These are phyloP conservation scores for Achlya hypogyna DNA, from an alignment of 352 stramenopile species.

Conservation along the genomic window DNA sequence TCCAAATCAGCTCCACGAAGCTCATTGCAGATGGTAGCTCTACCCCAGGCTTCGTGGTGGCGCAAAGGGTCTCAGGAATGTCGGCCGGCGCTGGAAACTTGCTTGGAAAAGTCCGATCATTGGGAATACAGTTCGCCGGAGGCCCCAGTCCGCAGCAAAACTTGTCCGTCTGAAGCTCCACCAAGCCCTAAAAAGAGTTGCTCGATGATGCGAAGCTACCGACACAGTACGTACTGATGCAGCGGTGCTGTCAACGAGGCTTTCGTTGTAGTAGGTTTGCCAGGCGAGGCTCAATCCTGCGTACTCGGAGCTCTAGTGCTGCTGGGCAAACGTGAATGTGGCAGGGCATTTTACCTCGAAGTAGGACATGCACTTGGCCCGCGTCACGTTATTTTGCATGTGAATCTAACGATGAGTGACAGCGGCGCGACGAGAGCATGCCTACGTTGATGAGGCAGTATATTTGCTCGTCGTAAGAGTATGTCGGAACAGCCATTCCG, in stretches of 20 bases:
- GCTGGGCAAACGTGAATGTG: slow-evolving; percentile 9
- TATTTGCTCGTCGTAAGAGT: slow-evolving; percentile 33
- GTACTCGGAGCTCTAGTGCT: slow-evolving; percentile 49
- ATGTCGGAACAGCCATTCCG: slow-evolving; percentile 24
- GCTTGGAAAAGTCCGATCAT: slow-evolving; percentile 39
- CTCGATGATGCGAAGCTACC: background rate
- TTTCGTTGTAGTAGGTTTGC: slow-evolving; percentile 62
- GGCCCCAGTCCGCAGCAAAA: slow-evolving; percentile 64
- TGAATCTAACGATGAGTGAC: background rate
- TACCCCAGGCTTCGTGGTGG: background rate
- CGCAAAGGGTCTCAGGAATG: slow-evolving; percentile 22
- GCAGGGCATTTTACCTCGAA: slow-evolving; percentile 9
- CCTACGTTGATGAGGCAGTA: slow-evolving; percentile 51
- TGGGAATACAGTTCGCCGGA: slow-evolving; percentile 37
- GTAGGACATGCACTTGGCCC: background rate
- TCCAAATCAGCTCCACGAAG: slow-evolving; percentile 27
- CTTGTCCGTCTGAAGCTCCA: slow-evolving; percentile 47
- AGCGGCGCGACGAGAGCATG: too few relatives aligned
- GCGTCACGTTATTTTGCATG: background rate
- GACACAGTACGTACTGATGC: background rate
- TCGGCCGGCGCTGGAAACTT: slow-evolving; percentile 31
- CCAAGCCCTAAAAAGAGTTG: slow-evolving; percentile 26
- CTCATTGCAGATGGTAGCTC: slow-evolving; percentile 9
- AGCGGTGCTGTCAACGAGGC: slow-evolving; percentile 19
- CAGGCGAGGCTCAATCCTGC: slow-evolving; percentile 54